phyloP scores from a whole-genome alignment of 345 rosid genomes.

The Moricandia moricandioides region DNA sequence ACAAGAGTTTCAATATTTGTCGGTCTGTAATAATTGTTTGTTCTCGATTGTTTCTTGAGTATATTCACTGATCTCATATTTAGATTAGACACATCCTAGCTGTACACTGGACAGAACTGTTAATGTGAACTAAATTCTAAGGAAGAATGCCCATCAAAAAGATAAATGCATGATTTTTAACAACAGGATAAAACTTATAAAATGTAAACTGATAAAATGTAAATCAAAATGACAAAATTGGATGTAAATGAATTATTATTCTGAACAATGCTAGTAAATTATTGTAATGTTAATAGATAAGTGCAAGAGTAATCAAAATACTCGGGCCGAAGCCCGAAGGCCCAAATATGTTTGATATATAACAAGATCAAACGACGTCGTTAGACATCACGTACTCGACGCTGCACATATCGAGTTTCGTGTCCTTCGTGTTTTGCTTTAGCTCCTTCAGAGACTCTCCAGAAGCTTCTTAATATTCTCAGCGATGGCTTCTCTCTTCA shows the following conservation, averaged over 20 bases:
- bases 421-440: background rate
- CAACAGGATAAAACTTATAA: too few species aligned
- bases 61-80: too few species aligned
- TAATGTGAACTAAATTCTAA: too few species aligned
- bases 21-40: background rate
- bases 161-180: too few species aligned
- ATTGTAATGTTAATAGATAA: background rate
- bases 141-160: too few species aligned
- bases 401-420: background rate
- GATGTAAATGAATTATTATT: background rate
- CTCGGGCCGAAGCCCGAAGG: background rate
- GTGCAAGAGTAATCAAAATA: background rate
- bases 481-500: background rate
- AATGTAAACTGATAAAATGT: too few species aligned
- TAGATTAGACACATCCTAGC: too few species aligned
- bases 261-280: background rate
- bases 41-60: too few species aligned
- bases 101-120: too few species aligned
- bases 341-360: background rate
- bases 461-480: constrained; percentile 3
- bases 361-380: background rate
- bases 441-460: background rate
- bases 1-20: too few species aligned
- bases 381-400: background rate
- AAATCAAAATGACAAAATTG: background rate